Evolutionary conservation across 805 yeast species (phyloP).

Genomic region (Schwanniomyces yamadae): DNA sequence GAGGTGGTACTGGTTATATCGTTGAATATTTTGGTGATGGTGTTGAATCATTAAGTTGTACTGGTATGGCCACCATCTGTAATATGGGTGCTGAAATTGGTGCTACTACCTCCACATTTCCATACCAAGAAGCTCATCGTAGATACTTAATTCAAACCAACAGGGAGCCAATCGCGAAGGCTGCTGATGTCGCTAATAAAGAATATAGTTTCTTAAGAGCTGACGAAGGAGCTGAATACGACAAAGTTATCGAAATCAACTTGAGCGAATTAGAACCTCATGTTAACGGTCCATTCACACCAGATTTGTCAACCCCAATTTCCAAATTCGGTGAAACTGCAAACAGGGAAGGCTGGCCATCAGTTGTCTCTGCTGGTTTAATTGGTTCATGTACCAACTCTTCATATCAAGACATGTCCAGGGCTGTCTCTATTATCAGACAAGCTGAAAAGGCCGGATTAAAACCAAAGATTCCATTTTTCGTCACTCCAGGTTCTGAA

Average conservation of each 20-base stretch:
- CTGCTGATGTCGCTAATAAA: conserved; percentile 64
- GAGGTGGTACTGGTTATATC: conserved; percentile 97
- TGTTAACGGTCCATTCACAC: conserved; percentile 97
- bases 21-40: conserved; percentile 98
- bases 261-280: conserved; percentile 87
- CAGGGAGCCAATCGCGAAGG: conserved; percentile 78
- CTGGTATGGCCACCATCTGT: conserved; percentile 99
- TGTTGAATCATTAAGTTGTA: conserved; percentile 82
- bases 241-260: conserved; percentile 87
- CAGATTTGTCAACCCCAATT: conserved; percentile 93
- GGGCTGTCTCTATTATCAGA: conserved; percentile 85
- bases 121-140: conserved; percentile 79
- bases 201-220: conserved; percentile 68
- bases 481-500: conserved; percentile 98
- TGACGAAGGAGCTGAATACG: conserved; percentile 88
- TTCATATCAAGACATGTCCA: conserved; percentile 96
- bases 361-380: conserved; percentile 82
- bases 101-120: conserved; percentile 97
- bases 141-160: conserved; percentile 82
- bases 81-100: conserved; percentile 99
- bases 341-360: conserved; percentile 79
- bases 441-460: conserved; percentile 87
- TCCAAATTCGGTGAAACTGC: conserved; percentile 76
- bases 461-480: conserved; percentile 86
- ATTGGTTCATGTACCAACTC: conserved; percentile 99